These are phyloP conservation scores for Sporothrix protearum DNA, from an alignment of 2,329 filamentous ascomycete genomes.

Conservation along the genomic window DNA sequence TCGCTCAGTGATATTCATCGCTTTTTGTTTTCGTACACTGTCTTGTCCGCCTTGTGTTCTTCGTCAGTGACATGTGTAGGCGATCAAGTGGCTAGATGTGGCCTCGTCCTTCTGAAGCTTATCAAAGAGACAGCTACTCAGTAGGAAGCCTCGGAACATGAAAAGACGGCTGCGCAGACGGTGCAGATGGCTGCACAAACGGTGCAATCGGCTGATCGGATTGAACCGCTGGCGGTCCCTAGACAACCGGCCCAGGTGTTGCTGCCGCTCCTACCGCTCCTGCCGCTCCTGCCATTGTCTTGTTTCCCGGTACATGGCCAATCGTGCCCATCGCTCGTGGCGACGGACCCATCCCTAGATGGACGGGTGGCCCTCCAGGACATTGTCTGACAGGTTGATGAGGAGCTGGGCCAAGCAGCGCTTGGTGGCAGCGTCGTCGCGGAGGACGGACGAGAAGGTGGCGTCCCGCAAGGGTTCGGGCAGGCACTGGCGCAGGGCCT, in stretches of 20 bases:
- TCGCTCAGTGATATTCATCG: neutral
- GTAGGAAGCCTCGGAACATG: neutral
- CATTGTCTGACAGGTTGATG: constrained; percentile 91
- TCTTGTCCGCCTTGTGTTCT: too few species aligned
- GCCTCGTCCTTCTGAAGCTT: too few species aligned
- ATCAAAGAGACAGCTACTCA: neutral
- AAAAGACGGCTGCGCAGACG: neutral
- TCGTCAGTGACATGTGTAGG: too few species aligned
- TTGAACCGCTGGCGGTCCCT: too few species aligned
- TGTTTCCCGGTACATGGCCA: too few species aligned
- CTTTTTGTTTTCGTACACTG: neutral
- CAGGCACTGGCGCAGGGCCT: constrained; percentile 91
- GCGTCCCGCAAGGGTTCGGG: constrained; percentile 98
- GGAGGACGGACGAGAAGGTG: constrained; percentile 92
- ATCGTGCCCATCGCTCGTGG: too few species aligned
- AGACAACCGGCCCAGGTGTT: too few species aligned
- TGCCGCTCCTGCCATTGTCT: too few species aligned
- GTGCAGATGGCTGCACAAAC: neutral
- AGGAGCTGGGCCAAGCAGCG: constrained; percentile 94
- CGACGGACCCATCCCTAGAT: constrained; percentile 11
- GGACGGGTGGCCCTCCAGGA: constrained; percentile 48
- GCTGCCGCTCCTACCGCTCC: too few species aligned
- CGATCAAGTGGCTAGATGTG: too few species aligned
- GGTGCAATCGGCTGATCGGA: neutral
- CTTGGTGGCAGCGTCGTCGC: constrained; percentile 96